Evolutionary conservation across 202 grass and related monocot species (phyloP).

Genomic region (Schoenoplectus triqueter): DNA sequence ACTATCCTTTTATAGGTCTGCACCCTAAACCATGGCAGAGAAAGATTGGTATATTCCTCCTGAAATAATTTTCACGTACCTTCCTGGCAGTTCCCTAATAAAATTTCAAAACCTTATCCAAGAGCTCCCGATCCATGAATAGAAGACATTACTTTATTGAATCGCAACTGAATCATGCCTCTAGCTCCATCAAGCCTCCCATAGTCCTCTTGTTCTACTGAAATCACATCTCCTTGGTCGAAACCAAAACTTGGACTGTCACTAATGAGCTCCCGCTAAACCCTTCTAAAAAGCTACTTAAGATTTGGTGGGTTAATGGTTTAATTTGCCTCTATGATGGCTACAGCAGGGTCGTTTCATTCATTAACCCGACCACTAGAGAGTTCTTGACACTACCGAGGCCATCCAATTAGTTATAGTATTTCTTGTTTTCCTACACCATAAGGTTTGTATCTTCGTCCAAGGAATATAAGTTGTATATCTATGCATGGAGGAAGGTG

Average conservation of each 20-base stretch:
- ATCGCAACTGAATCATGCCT: constrained; percentile 22
- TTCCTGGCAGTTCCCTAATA: constrained; percentile 18
- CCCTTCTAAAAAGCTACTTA: background rate
- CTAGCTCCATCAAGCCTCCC: background rate
- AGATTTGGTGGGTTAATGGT: background rate
- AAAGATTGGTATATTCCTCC: background rate
- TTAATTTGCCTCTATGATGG: constrained; percentile 30
- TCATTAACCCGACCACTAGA: constrained; percentile 33
- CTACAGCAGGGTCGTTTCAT: constrained; percentile 15
- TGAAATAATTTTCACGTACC: constrained; percentile 24
- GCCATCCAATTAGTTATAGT: background rate
- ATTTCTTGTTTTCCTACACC: constrained; percentile 9
- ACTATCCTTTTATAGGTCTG: constrained; percentile 1
- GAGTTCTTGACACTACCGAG: background rate
- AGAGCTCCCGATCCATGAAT: background rate
- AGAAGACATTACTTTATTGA: background rate
- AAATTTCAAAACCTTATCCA: constrained; percentile 16
- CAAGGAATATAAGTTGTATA: constrained; percentile 30
- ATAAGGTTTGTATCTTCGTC: constrained; percentile 32
- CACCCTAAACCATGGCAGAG: background rate
- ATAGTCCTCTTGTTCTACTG: constrained; percentile 24
- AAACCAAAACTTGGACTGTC: constrained; percentile 23
- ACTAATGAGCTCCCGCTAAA: constrained; percentile 9
- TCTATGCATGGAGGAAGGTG: background rate
- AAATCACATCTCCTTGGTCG: background rate